Conservation (phyloP, 1,284 basidiomycete genomes). For the Ceratobasidium theobromae region DNA sequence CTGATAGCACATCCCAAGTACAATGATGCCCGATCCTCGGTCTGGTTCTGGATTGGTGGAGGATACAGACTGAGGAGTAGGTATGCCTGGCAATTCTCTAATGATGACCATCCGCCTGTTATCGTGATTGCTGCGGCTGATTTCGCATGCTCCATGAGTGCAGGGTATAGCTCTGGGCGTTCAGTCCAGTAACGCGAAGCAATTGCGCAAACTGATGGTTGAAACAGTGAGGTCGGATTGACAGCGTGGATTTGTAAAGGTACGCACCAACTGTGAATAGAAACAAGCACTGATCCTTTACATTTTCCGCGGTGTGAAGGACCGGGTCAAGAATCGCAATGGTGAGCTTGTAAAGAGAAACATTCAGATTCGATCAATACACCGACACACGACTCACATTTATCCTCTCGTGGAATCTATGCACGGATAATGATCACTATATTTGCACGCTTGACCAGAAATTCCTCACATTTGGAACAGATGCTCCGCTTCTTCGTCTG, state of each 20-base stretch:
- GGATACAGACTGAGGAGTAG: slow-evolving; percentile 77
- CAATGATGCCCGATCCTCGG: slow-evolving; percentile 79
- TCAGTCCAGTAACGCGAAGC: slow-evolving; percentile 71
- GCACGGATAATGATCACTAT: background rate
- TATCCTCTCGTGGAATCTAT: slow-evolving; percentile 67
- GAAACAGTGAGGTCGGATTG: background rate
- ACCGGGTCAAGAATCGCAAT: slow-evolving; percentile 71
- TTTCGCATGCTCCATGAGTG: slow-evolving; percentile 85
- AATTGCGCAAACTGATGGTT: slow-evolving; percentile 65
- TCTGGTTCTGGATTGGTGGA: slow-evolving; percentile 75
- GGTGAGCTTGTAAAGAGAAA: slow-evolving; percentile 55
- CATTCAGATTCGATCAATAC: background rate
- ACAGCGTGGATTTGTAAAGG: too few relatives aligned
- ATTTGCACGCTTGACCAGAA: slow-evolving; percentile 35
- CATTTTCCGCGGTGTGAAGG: slow-evolving; percentile 68
- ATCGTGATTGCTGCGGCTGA: slow-evolving; percentile 66
- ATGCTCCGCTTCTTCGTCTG: slow-evolving; percentile 76
- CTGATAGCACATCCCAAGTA: slow-evolving; percentile 80
- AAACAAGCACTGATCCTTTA: slow-evolving; percentile 76
- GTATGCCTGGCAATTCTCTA: slow-evolving; percentile 70
- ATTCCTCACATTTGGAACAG: slow-evolving; percentile 82
- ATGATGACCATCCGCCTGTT: slow-evolving; percentile 77
- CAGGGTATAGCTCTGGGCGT: slow-evolving; percentile 76
- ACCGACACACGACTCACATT: slow-evolving; percentile 61
- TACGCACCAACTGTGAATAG: slow-evolving; percentile 74